These are phyloP conservation scores for Aphanomyces astaci DNA, from an alignment of 352 stramenopile genomes.

Conservation along the genomic window DNA sequence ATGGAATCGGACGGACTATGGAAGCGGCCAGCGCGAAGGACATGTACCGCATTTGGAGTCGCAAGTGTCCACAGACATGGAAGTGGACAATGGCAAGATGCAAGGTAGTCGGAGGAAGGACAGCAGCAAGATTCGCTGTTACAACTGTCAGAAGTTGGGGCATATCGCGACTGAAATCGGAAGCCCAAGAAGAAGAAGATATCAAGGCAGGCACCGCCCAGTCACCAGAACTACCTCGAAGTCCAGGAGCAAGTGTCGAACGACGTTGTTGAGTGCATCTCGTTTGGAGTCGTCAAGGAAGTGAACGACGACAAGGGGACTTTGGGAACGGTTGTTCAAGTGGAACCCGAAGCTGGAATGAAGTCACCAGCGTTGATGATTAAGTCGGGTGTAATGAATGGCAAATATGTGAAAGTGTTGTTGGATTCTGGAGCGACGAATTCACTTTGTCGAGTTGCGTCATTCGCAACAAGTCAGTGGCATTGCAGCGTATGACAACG, in stretches of 20 bases:
- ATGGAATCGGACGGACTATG: too few species aligned
- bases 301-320: too few species aligned
- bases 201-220: too few species aligned
- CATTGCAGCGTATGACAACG: too few species aligned
- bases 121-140: background rate
- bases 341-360: too few species aligned
- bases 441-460: background rate
- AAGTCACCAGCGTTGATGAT: too few species aligned
- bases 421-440: conserved; percentile 1
- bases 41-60: too few species aligned
- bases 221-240: background rate
- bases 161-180: background rate
- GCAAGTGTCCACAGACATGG: too few species aligned
- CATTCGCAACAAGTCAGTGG: background rate
- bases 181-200: background rate
- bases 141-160: background rate
- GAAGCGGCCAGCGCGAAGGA: too few species aligned
- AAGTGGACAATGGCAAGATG: too few species aligned
- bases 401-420: background rate
- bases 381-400: too few species aligned
- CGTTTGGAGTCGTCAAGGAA: background rate
- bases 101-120: too few species aligned
- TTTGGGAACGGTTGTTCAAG: background rate
- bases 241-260: background rate
- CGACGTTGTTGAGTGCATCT: background rate